Evolutionary conservation across 345 rosid genomes (phyloP).

Genomic region (Odontarrhena argentea): DNA sequence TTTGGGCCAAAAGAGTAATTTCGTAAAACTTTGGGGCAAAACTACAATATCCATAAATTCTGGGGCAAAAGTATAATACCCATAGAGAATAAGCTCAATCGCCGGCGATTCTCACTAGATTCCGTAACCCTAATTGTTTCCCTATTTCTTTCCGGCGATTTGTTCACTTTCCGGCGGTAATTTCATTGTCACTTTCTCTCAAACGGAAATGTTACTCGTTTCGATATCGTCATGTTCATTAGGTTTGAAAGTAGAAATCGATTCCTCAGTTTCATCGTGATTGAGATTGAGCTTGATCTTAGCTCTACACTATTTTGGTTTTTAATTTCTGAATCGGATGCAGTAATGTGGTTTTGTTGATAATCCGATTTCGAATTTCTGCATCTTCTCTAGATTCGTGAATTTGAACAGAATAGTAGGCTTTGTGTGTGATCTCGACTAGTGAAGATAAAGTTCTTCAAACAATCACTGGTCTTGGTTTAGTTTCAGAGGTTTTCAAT

Average conservation of each 20-base stretch:
- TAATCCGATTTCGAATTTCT: conserved; percentile 25
- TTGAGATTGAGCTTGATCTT: conserved; percentile 24
- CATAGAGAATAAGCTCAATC: too few relatives aligned
- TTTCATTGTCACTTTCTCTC: too few relatives aligned
- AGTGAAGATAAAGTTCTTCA: conserved; percentile 62
- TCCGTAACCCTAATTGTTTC: too few relatives aligned
- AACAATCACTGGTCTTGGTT: conserved; percentile 80
- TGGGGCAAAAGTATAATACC: too few relatives aligned
- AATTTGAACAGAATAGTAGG: not conserved
- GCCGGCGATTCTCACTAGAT: too few relatives aligned
- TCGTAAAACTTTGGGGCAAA: too few relatives aligned
- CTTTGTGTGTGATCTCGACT: not conserved
- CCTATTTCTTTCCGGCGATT: too few relatives aligned
- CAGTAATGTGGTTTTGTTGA: conserved; percentile 5
- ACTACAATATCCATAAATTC: too few relatives aligned
- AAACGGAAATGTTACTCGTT: too few relatives aligned
- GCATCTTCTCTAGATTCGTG: conserved; percentile 27
- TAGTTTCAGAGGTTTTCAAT: conserved; percentile 84
- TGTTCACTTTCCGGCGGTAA: too few relatives aligned
- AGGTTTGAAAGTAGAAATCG: conserved; percentile 19
- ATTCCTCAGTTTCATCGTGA: conserved; percentile 13
- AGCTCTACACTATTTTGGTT: not conserved
- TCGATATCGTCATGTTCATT: not conserved
- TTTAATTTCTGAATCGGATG: conserved; percentile 15
- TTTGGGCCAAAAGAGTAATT: too few relatives aligned